Conservation (phyloP, 1,139 yeast species). For the Hansenula sp. region DNA sequence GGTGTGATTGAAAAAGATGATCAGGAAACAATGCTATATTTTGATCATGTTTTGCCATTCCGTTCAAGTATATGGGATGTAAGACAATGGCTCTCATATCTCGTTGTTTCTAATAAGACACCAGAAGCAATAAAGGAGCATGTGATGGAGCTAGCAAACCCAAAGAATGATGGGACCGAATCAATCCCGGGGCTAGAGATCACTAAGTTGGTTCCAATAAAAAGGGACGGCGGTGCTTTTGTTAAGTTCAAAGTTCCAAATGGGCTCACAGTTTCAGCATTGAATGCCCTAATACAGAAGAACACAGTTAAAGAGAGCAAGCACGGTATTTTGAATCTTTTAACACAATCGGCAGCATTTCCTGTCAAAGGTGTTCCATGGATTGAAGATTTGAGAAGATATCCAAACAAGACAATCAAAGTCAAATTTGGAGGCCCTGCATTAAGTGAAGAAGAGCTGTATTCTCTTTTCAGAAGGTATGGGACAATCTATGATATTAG, state of each 20-base stretch:
- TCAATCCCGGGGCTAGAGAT: slow-evolving; percentile 39
- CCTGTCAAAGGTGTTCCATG: slow-evolving; percentile 92
- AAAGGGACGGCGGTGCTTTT: slow-evolving; percentile 91
- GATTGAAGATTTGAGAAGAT: slow-evolving; percentile 87
- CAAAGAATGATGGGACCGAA: slow-evolving; percentile 25
- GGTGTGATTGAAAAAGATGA: slow-evolving; percentile 53
- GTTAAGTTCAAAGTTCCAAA: slow-evolving; percentile 67
- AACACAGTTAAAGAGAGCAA: slow-evolving; percentile 38
- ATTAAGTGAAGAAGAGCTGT: slow-evolving; percentile 79
- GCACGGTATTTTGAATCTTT: slow-evolving; percentile 29
- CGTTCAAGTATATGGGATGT: slow-evolving; percentile 36
- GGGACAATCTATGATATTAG: slow-evolving; percentile 76
- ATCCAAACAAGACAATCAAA: slow-evolving; percentile 59
- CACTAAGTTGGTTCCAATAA: slow-evolving; percentile 59
- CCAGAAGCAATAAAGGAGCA: slow-evolving; percentile 31
- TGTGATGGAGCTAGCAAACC: slow-evolving; percentile 37
- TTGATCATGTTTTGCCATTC: slow-evolving; percentile 48
- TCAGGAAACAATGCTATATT: slow-evolving; percentile 52
- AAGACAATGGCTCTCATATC: slow-evolving; percentile 32
- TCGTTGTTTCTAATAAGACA: slow-evolving; percentile 29
- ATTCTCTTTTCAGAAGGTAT: slow-evolving; percentile 79
- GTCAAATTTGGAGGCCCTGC: slow-evolving; percentile 73
- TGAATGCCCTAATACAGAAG: slow-evolving; percentile 45
- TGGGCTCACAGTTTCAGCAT: slow-evolving; percentile 42
- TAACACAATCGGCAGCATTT: slow-evolving; percentile 45